Evolutionary conservation across 495 filamentous ascomycete species (phyloP).

Genomic region (Daldinia caldariorum): DNA sequence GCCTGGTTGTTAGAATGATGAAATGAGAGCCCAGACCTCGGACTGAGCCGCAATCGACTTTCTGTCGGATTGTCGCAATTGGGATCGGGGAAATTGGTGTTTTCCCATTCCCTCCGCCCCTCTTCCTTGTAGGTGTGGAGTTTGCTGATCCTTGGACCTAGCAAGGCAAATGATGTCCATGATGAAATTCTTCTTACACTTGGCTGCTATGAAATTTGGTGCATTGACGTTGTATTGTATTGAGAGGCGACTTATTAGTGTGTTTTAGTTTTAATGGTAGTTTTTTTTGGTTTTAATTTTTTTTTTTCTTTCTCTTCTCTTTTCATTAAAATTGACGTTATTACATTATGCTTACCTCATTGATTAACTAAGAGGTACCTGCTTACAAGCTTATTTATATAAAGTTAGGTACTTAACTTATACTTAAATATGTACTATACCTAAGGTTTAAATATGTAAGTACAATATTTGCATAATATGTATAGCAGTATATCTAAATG

Average conservation of each 20-base stretch:
- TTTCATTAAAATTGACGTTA: no score
- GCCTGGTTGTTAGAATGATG: slow-evolving; percentile 42
- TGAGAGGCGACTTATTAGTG: slow-evolving; percentile 13
- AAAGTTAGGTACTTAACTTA: no score
- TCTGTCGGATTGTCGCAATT: slow-evolving; percentile 46
- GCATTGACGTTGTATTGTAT: slow-evolving; percentile 37
- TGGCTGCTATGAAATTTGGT: slow-evolving; percentile 35
- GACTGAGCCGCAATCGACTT: slow-evolving; percentile 51
- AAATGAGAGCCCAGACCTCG: slow-evolving; percentile 43
- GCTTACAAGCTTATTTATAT: no score
- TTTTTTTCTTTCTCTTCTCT: neutral
- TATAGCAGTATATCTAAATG: neutral
- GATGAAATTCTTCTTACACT: slow-evolving; percentile 39
- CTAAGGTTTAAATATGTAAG: no score
- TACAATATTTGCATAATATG: neutral
- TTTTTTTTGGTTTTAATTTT: slow-evolving; percentile 5
- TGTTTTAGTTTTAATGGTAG: slow-evolving; percentile 7
- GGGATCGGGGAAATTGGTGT: slow-evolving; percentile 47
- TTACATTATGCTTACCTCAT: no score
- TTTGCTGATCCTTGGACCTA: slow-evolving; percentile 31
- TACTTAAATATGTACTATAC: no score
- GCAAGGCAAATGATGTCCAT: slow-evolving; percentile 39
- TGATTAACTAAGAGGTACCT: no score
- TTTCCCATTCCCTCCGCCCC: slow-evolving; percentile 42
- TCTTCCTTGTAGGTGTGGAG: slow-evolving; percentile 39